Conservation (phyloP, 805 yeast species). For the Candida endomychidarum region DNA sequence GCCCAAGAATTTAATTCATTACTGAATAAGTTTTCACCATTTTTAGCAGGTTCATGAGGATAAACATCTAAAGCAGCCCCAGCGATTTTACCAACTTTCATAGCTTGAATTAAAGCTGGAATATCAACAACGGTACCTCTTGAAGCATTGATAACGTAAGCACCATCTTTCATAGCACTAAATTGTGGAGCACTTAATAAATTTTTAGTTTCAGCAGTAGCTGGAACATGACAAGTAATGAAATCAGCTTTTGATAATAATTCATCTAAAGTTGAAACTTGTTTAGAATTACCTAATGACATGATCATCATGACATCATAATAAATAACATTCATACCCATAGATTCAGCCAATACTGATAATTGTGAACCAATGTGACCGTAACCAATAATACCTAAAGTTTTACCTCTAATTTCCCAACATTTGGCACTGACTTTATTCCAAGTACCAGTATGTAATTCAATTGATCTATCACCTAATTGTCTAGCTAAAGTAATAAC, state of each 20-base stretch:
- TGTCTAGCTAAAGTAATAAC: slow-evolving; percentile 93
- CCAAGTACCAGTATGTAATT: slow-evolving; percentile 96
- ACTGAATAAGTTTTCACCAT: slow-evolving; percentile 78
- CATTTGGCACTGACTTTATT: slow-evolving; percentile 92
- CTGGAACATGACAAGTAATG: slow-evolving; percentile 93
- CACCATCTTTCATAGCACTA: slow-evolving; percentile 94
- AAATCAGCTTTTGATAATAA: slow-evolving; percentile 81
- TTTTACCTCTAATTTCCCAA: slow-evolving; percentile 99
- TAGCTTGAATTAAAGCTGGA: slow-evolving; percentile 87
- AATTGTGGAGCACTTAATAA: slow-evolving; percentile 87
- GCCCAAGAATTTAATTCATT: slow-evolving; percentile 79
- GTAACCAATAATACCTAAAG: slow-evolving; percentile 94
- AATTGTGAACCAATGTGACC: slow-evolving; percentile 98
- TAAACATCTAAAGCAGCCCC: slow-evolving; percentile 97
- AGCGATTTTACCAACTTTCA: slow-evolving; percentile 90
- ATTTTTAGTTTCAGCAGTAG: slow-evolving; percentile 86
- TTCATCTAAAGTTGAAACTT: slow-evolving; percentile 82
- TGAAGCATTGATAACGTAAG: slow-evolving; percentile 92
- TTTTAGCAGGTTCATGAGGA: slow-evolving; percentile 96
- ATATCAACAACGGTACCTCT: slow-evolving; percentile 98
- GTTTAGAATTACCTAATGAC: slow-evolving; percentile 96
- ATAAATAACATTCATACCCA: slow-evolving; percentile 96
- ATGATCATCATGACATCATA: slow-evolving; percentile 90
- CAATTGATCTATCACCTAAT: slow-evolving; percentile 93
- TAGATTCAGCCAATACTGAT: slow-evolving; percentile 93